These are phyloP conservation scores for Serpula lacrymans DNA, from an alignment of 768 basidiomycete species.

Conservation along the genomic window DNA sequence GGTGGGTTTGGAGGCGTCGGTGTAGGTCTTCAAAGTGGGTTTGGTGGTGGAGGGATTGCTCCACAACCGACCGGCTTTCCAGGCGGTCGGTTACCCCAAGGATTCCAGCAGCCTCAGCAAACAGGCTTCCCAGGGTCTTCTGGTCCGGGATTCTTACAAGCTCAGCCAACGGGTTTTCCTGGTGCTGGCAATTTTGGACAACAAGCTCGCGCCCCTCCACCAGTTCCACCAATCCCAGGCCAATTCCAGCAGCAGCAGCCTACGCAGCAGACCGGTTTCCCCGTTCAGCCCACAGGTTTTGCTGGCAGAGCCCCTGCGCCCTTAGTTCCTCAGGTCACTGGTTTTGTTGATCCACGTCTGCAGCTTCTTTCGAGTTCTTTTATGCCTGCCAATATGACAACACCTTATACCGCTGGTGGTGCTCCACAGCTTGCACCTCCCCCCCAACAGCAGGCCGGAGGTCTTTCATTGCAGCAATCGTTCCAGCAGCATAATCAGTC, in stretches of 20 bases:
- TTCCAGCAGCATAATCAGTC: slow-evolving; percentile 86
- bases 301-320: slow-evolving; percentile 38
- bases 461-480: slow-evolving; percentile 70
- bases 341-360: slow-evolving; percentile 78
- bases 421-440: slow-evolving; percentile 58
- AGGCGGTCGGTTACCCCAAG: slow-evolving; percentile 32
- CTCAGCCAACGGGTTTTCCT: slow-evolving; percentile 53
- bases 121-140: slow-evolving; percentile 41
- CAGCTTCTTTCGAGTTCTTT: slow-evolving; percentile 90
- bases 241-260: slow-evolving; percentile 54
- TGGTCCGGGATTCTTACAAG: slow-evolving; percentile 38
- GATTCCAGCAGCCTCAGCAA: slow-evolving; percentile 41
- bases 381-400: slow-evolving; percentile 72
- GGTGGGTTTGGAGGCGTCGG: too few relatives aligned
- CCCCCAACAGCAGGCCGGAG: slow-evolving; percentile 51
- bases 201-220: slow-evolving; percentile 51
- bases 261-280: slow-evolving; percentile 22
- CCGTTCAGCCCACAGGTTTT: slow-evolving; percentile 43
- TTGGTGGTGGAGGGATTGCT: slow-evolving; percentile 41
- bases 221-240: slow-evolving; percentile 60
- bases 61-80: slow-evolving; percentile 63
- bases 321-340: slow-evolving; percentile 73
- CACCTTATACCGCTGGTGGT: slow-evolving; percentile 57
- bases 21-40: slow-evolving; percentile 33
- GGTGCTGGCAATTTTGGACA: slow-evolving; percentile 29